Base-by-base conservation (phyloP, 106 monocot species). In the Apostasia ramifera region DNA sequence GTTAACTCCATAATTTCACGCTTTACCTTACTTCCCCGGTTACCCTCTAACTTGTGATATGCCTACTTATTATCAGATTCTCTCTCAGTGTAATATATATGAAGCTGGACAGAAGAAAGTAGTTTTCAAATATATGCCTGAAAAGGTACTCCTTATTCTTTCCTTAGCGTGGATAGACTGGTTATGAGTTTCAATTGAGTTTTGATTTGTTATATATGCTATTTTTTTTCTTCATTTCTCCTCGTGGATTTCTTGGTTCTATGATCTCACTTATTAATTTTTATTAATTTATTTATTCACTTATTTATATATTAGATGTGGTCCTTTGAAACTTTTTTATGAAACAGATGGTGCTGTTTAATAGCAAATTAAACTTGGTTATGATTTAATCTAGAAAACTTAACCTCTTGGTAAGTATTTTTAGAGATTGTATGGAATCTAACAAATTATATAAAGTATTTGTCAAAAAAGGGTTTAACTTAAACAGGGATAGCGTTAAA, bases 11-110 rank as follows among this genome's bases (percentile, higher is more conserved):
- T 6, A 47, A 52, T 26, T 62, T 13, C 51, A 26, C 0, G 56
- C 40, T 44, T 6, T 38, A 39, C 6, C 26, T 38, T 45, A 65
- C 43, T 59, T 57, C 1, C 15, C 10, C 3, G 2, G 2, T 64
- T 67, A 53, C 54, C 15, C 53, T 71, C 44, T 52, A 61, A 67
- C 26, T 45, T 59, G 6, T 77, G 14, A 10, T 12, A 9, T 10
- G 2, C 11, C 42, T 61, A 5, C 42, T 11, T 6, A 42, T 63
- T 39, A 52, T 13, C 82, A 94, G 94, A 84, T 95, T 26, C 69
- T 89, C 9, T 92, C 92, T 65, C 89, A 97, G 55, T 82, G 81
- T 69, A 97, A 97, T 66, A 78, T 97, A 53, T 97, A 97, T 74
- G 92, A 97, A 61, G 86, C 92, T 8, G 87, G 89, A 40, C 67